Conservation (phyloP, 202 grass and related monocot species). For the Saccharum hybrid region DNA sequence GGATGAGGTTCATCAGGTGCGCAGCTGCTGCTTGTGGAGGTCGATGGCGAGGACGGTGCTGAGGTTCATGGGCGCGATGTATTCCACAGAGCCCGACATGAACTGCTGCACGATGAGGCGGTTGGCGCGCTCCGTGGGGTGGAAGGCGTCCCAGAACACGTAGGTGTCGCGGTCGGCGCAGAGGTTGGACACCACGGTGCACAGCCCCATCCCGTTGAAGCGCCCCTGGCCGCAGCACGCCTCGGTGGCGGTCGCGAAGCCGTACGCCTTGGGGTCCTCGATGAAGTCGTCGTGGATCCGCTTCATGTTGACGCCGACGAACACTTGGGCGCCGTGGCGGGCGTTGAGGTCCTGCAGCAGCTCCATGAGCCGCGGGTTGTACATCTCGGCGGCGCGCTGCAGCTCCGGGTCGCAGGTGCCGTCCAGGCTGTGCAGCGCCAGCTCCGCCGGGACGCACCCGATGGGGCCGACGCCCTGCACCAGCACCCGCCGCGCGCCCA, state of each 20-base stretch:
- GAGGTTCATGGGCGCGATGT: slow-evolving; percentile 88
- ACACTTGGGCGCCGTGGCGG: slow-evolving; percentile 46
- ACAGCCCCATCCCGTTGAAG: slow-evolving; percentile 83
- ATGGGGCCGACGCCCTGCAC: slow-evolving; percentile 83
- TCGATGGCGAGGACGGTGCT: slow-evolving; percentile 77
- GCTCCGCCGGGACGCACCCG: slow-evolving; percentile 89
- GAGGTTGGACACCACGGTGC: slow-evolving; percentile 65
- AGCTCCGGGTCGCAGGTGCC: slow-evolving; percentile 82
- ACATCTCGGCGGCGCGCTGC: slow-evolving; percentile 64
- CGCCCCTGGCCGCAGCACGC: slow-evolving; percentile 87
- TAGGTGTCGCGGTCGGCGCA: slow-evolving; percentile 62
- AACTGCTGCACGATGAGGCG: slow-evolving; percentile 72
- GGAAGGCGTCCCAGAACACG: slow-evolving; percentile 94
- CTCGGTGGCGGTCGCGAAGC: slow-evolving; percentile 60
- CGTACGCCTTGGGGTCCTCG: slow-evolving; percentile 54
- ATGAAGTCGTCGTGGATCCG: slow-evolving; percentile 79
- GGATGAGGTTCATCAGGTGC: too few relatives aligned
- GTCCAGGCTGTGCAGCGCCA: slow-evolving; percentile 63
- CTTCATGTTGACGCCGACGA: slow-evolving; percentile 66
- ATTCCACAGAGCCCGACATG: slow-evolving; percentile 48
- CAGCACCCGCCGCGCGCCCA: slow-evolving; percentile 66
- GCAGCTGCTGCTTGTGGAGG: background rate
- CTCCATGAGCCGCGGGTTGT: slow-evolving; percentile 67
- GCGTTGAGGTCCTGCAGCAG: slow-evolving; percentile 54
- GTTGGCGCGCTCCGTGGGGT: slow-evolving; percentile 91